Evolutionary conservation across 108 stramenopile genomes (phyloP).

Genomic region (Asterionellopsis glacialis): DNA sequence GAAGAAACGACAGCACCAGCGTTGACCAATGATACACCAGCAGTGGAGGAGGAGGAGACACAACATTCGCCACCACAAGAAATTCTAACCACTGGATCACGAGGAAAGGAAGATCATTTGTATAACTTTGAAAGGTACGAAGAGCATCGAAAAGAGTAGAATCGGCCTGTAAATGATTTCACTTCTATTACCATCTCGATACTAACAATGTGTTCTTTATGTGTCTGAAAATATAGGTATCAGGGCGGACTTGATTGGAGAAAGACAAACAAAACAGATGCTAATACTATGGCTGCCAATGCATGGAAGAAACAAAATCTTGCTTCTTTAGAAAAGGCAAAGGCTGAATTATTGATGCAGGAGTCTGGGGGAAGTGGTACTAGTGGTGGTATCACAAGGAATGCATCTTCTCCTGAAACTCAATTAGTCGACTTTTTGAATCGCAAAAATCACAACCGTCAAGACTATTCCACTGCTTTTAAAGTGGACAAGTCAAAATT

Average conservation of each 20-base stretch:
- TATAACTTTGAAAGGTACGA: slow-evolving; percentile 18
- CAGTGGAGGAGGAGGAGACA: slow-evolving; percentile 2
- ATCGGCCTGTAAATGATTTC: neutral
- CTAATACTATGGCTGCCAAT: slow-evolving; percentile 4
- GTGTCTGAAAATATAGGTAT: no score
- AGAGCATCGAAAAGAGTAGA: neutral
- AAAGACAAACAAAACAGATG: neutral
- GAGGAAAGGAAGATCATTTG: neutral
- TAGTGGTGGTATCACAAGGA: no score
- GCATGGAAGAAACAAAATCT: neutral
- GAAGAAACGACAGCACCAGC: neutral
- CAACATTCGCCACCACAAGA: neutral
- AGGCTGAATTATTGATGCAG: neutral
- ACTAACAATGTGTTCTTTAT: no score
- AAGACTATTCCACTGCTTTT: slow-evolving; percentile 10
- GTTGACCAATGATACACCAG: neutral
- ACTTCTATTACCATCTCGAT: no score
- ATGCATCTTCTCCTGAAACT: neutral
- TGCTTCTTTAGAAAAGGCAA: slow-evolving; percentile 2
- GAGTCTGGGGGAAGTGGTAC: neutral
- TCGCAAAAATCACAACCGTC: slow-evolving; percentile 1
- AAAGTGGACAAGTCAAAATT: neutral
- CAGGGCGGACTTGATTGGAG: slow-evolving; percentile 7
- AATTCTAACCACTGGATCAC: neutral
- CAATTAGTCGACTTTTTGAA: neutral